phyloP scores from a whole-genome alignment of 2,329 filamentous ascomycete species.

The Zymoseptoria ardabiliae region DNA sequence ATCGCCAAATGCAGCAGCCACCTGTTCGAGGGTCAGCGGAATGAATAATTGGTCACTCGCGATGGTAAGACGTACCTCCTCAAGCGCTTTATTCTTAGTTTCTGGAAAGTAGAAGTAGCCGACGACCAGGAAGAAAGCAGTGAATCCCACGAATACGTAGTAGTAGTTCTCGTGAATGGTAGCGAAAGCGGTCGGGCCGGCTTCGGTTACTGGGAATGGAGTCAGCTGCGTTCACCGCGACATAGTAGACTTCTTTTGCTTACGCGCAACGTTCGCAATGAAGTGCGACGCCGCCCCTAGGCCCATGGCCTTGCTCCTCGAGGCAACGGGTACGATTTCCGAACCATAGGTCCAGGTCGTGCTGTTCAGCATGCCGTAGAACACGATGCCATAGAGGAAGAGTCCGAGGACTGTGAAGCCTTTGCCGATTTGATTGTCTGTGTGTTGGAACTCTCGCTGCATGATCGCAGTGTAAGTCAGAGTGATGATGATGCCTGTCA shows the following conservation, averaged over 20 bases:
- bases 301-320: slow-evolving; percentile 51
- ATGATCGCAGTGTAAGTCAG: slow-evolving; percentile 55
- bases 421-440: slow-evolving; percentile 49
- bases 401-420: slow-evolving; percentile 54
- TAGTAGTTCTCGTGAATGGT: slow-evolving; percentile 55
- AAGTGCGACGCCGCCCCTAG: slow-evolving; percentile 46
- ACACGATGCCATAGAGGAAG: slow-evolving; percentile 51
- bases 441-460: slow-evolving; percentile 51
- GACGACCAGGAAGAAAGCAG: slow-evolving; percentile 44
- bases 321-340: slow-evolving; percentile 47
- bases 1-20: slow-evolving; percentile 28
- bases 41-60: too few species aligned
- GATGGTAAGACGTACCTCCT: slow-evolving; percentile 9
- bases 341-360: slow-evolving; percentile 41
- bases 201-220: slow-evolving; percentile 20
- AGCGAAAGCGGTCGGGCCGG: slow-evolving; percentile 48
- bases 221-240: slow-evolving; percentile 1
- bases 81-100: slow-evolving; percentile 26
- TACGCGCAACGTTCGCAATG: slow-evolving; percentile 31
- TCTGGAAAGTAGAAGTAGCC: slow-evolving; percentile 50
- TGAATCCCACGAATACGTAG: slow-evolving; percentile 52
- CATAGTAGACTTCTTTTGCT: background rate
- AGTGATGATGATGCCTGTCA: slow-evolving; percentile 46
- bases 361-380: slow-evolving; percentile 29
- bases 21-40: background rate